Base-by-base conservation (phyloP, 192 early-diverging fungal genomes). In the Coemansia erecta region DNA sequence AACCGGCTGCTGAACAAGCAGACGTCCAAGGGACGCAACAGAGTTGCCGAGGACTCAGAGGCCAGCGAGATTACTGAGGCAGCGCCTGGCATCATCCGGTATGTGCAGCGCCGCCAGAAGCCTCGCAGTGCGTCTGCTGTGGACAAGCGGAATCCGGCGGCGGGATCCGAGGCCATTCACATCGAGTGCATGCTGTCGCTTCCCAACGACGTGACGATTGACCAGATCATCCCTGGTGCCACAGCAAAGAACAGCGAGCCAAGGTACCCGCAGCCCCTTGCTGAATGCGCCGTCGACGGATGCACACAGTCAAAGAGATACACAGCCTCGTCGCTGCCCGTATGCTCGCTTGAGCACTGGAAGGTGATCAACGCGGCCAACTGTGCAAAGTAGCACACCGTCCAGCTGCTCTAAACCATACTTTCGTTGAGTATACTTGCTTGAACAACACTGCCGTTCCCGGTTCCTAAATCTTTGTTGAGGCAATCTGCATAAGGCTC, bases 1-100 rank as follows among this genome's bases (percentile, higher is more conserved):
- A 90, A 91, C 63, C 75, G 87, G n/a, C 69, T 91, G 12, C 74
- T 91, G 37, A 91, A 91, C 65, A 91, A 91, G 61, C 90, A 91
- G 68, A 82, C 87, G 9, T 84, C 85, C 8, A 91, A 89, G 61
- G 84, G 81, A 4, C 80, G 79, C 31, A 84, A 83, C 48, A 82
- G 82, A 48, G 88, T 87, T 17, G 77, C 82, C 15, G 82, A 79
- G 12, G 85, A 87, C n/a, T 74, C 74, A 45, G 65, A 85, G 33
- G 77, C 82, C 19, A 66, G 61, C 3, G 77, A 80, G 15, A 11
- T 48, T 66, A 46, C 31, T 3, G 47, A 49, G 4, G 17, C 50
- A 1, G 44, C 53, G 7, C 54, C 58, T 14, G 56, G 66, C 15
- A 41, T 17, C 12, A 49, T 73, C 45, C 59, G 69, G 4, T 70